Evolutionary conservation across 805 yeast species (phyloP), one percentile per base, ranked within the genome.

Genomic region (Blastobotrys parvus): DNA sequence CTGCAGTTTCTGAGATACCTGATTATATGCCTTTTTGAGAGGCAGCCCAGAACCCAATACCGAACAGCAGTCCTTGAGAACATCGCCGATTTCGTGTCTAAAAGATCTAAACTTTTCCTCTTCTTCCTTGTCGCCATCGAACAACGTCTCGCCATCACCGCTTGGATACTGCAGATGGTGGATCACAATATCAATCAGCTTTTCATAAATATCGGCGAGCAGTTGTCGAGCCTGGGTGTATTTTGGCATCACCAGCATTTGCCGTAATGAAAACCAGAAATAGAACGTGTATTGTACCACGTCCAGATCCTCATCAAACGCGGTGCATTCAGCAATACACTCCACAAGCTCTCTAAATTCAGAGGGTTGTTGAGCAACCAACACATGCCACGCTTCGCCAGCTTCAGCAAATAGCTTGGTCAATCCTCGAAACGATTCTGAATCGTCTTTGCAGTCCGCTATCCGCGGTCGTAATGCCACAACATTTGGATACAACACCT

Each of bases 61-160:
- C 1, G 85, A 84, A 53, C 97, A 85, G 67, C 97, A 88, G 59
- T 88, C 95, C 58, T 94, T 94, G 48, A 92, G 67, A n/a, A 90
- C 95, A 60, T 92, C 97, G 31, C 97, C 97, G 84, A 92, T 85
- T 44, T 87, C 95, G 63, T 92, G 92, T 56, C 99, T 74, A 64
- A 90, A 92, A 46, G 87, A 94, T 56, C 85, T 80, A 61, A 92
- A 92, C 61, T 87, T 85, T 58, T 94, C 98, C 58, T 88, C 95
- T 43, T 77, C 82, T 58, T 87, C 96, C 51, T 69, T 71, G 55
- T 84, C 87, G 35, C 73, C 72, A 20, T 71, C 71, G 54, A 90
- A 90, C 16, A 78, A 58, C 40, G 69, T 72, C 17, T 19, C 15
- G 10, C 54, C 57, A 30, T 60, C 61, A 4, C 63, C 64, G 11